phyloP scores from a whole-genome alignment of 805 yeast species.

The Groenewaldozyma salmanticensis region DNA sequence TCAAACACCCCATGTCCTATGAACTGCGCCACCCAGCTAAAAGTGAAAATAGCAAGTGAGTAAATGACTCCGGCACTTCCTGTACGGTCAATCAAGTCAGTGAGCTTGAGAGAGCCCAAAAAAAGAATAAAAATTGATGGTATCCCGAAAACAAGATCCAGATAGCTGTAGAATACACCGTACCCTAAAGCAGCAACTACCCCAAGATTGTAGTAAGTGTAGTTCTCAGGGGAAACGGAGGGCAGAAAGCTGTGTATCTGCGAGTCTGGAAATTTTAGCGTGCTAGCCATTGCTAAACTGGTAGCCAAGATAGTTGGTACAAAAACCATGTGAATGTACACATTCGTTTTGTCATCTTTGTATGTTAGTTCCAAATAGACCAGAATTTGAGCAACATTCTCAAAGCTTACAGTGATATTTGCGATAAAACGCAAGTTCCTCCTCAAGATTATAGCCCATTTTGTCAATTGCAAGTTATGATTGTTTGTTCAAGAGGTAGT shows the following conservation, averaged over 20 bases:
- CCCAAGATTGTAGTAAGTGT: slow-evolving; percentile 36
- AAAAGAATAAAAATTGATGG: slow-evolving; percentile 34
- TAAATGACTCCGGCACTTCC: slow-evolving; percentile 16
- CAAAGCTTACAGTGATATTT: slow-evolving; percentile 35
- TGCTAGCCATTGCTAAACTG: slow-evolving; percentile 34
- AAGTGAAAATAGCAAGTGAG: slow-evolving; percentile 34
- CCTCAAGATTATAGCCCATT: too few species aligned
- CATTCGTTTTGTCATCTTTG: slow-evolving; percentile 44
- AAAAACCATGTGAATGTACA: slow-evolving; percentile 63
- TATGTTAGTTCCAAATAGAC: neutral
- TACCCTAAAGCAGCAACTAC: slow-evolving; percentile 37
- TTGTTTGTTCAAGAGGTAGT: neutral
- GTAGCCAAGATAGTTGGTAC: slow-evolving; percentile 69
- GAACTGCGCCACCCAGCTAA: slow-evolving; percentile 76
- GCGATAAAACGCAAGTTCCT: slow-evolving; percentile 52
- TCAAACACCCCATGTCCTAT: slow-evolving; percentile 82
- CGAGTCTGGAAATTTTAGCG: slow-evolving; percentile 20
- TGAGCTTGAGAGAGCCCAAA: slow-evolving; percentile 19
- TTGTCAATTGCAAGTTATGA: too few species aligned
- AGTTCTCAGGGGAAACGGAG: slow-evolving; percentile 8
- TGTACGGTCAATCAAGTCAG: slow-evolving; percentile 20
- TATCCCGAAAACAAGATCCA: slow-evolving; percentile 46
- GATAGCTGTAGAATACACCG: slow-evolving; percentile 45
- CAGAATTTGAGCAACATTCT: slow-evolving; percentile 13
- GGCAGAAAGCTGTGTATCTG: slow-evolving; percentile 3